phyloP scores from a whole-genome alignment of 148 eudicot genomes.

The Pharnaceum exiguum region DNA sequence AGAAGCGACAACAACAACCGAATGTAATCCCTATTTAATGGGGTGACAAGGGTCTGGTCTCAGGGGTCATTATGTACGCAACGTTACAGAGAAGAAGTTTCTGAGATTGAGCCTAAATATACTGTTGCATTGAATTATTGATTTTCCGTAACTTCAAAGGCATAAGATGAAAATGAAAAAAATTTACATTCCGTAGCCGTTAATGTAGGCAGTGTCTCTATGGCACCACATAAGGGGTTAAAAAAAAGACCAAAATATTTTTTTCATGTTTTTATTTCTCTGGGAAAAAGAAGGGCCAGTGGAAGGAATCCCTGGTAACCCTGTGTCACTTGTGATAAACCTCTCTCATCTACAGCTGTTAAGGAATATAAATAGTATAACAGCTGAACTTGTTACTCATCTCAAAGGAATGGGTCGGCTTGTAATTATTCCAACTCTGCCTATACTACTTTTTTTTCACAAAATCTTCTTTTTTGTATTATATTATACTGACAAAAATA shows the following conservation, averaged over 20 bases:
- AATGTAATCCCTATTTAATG: too few species aligned
- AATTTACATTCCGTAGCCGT: neutral
- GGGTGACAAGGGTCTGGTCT: too few species aligned
- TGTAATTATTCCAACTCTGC: slow-evolving; percentile 1
- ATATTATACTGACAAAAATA: neutral
- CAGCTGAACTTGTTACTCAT: slow-evolving; percentile 17
- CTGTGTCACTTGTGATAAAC: too few species aligned
- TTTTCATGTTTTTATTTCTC: neutral
- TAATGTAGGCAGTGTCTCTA: neutral
- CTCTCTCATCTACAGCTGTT: slow-evolving; percentile 16
- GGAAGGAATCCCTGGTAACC: neutral
- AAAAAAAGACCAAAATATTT: neutral
- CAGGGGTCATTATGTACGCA: too few species aligned
- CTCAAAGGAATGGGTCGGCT: slow-evolving; percentile 11
- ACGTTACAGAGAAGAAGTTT: too few species aligned
- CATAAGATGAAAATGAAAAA: neutral
- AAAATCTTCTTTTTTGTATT: slow-evolving; percentile 11
- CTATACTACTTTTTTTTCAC: slow-evolving; percentile 4
- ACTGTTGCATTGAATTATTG: neutral
- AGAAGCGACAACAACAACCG: too few species aligned
- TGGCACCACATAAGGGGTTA: neutral
- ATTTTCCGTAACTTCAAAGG: neutral
- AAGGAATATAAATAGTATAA: slow-evolving; percentile 28
- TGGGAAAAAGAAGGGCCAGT: neutral
- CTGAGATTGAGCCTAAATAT: too few species aligned